Base-by-base conservation (phyloP, 768 basidiomycete species). In the Boletus tylopilopsis region DNA sequence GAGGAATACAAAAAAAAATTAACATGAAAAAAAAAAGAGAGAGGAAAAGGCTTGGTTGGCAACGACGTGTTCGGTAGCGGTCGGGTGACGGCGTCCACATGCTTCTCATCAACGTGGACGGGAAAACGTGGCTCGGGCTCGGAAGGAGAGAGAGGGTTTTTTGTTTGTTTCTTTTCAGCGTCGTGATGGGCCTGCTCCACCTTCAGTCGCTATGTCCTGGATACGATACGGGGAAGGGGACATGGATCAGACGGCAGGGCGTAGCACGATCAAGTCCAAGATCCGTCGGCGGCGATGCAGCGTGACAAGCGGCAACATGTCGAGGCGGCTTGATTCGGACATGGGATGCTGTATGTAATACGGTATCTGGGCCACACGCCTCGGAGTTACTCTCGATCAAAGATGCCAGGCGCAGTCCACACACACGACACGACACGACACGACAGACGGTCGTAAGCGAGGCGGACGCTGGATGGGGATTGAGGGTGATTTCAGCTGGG, bases 51-150 rank as follows among this genome's bases (percentile, higher is more conserved):
- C n/a, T n/a, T n/a, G n/a, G n/a, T n/a, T 18, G 32, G 41, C 30
- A 15, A 25, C 12, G 43, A 46, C 9, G 36, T 12, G 37, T 16
- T 53, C 60, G 58, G 60, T 37, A 49, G 60, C 46, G 54, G 36
- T 63, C 60, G 60, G 60, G 43, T 60, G 61, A 39, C 29, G 21
- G 30, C 53, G 34, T 55, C 37, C 60, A 63, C 54, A 57, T 61
- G 60, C 39, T 42, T 33, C 22, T 13, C 29, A 13, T 30, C 11
- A 40, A 46, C 27, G 7, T 42, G 32, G 41, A 42, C 13, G 38
- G 49, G 49, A 47, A 27, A 21, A 19, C 12, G 36, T 25, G 19
- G 34, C 38, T 44, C 42, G 33, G 32, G 19, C 9, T 56, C 41
- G 41, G 19, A 43, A 43, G 18, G 53, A 30, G 29, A 30, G 12